These are phyloP conservation scores for Claviceps quebecensis DNA, from an alignment of 2,329 filamentous ascomycete genomes.

Conservation along the genomic window DNA sequence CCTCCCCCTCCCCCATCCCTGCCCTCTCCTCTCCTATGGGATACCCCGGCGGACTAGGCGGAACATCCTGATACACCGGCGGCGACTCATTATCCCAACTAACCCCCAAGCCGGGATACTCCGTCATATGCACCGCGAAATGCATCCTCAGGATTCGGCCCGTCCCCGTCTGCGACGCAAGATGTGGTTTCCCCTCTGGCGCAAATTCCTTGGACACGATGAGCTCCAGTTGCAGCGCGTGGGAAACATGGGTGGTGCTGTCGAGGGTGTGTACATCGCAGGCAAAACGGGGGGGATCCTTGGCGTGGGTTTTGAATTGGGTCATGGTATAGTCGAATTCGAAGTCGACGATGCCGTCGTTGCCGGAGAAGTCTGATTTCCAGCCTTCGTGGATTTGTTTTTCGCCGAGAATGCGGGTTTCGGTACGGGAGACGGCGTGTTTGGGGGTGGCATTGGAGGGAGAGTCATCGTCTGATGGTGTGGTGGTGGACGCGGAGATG, in stretches of 20 bases:
- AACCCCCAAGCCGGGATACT: conserved; percentile 74
- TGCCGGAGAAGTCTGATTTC: conserved; percentile 55
- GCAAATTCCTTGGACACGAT: conserved; percentile 86
- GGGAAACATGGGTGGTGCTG: conserved; percentile 58
- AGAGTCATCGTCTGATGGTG: conserved; percentile 11
- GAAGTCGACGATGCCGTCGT: conserved; percentile 46
- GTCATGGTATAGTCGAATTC: conserved; percentile 37
- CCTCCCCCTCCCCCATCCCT: no score
- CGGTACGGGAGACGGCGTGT: conserved; percentile 61
- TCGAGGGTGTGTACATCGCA: conserved; percentile 66
- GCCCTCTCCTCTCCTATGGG: conserved; percentile 8
- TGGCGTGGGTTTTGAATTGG: conserved; percentile 29
- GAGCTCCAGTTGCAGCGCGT: conserved; percentile 82
- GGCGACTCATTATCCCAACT: conserved; percentile 96
- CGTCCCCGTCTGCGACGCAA: conserved; percentile 75
- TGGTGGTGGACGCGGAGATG: conserved; percentile 12
- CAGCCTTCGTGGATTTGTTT: conserved; percentile 76
- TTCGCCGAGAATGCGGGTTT: conserved; percentile 63
- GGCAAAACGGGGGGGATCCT: conserved; percentile 45
- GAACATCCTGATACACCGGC: conserved; percentile 87
- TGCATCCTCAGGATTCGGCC: conserved; percentile 87
- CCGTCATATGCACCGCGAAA: conserved; percentile 70
- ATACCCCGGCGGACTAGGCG: conserved; percentile 68
- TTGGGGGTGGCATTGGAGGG: conserved; percentile 12
- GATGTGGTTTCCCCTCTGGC: conserved; percentile 50